A percentile compares a stretch with the other conserved stretches of the same genome.
Evolutionary conservation across 306 rosid species (phyloP).

Genomic region (Dalbergia cultrata): DNA sequence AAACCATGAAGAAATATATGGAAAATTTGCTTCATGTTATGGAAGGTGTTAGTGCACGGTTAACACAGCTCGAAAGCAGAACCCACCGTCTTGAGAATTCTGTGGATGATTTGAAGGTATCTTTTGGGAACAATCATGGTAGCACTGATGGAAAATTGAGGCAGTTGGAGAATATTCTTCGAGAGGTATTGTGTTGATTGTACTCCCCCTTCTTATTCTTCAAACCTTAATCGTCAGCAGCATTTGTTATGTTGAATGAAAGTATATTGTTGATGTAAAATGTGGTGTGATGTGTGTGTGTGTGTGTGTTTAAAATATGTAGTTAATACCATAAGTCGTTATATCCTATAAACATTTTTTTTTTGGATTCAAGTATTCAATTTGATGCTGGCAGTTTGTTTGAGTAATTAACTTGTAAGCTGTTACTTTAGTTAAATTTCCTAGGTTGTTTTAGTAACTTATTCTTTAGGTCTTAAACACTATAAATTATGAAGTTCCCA

Average conservation of each 20-base stretch:
- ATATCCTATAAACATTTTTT: background rate
- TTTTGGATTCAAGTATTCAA: slow-evolving; percentile 20
- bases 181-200: slow-evolving; percentile 65
- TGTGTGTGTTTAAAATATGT: background rate
- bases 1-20: slow-evolving; percentile 71
- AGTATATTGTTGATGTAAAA: slow-evolving; percentile 28
- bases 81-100: slow-evolving; percentile 76
- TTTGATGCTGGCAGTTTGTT: background rate
- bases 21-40: slow-evolving; percentile 76
- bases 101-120: slow-evolving; percentile 80
- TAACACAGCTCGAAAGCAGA: slow-evolving; percentile 85
- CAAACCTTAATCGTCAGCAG: slow-evolving; percentile 21
- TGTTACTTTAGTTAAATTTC: too few species aligned
- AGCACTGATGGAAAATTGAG: slow-evolving; percentile 84
- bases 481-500: too few species aligned
- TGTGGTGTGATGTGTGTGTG: background rate
- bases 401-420: background rate
- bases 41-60: slow-evolving; percentile 83
- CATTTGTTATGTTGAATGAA: slow-evolving; percentile 42
- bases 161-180: slow-evolving; percentile 83
- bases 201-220: background rate
- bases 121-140: slow-evolving; percentile 81
- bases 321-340: background rate
- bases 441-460: too few species aligned
- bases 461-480: too few species aligned